A percentile compares a stretch with the other conserved stretches of the same genome.
Conservation (phyloP, 2,329 filamentous ascomycete genomes). For the Talaromyces sp. region DNA sequence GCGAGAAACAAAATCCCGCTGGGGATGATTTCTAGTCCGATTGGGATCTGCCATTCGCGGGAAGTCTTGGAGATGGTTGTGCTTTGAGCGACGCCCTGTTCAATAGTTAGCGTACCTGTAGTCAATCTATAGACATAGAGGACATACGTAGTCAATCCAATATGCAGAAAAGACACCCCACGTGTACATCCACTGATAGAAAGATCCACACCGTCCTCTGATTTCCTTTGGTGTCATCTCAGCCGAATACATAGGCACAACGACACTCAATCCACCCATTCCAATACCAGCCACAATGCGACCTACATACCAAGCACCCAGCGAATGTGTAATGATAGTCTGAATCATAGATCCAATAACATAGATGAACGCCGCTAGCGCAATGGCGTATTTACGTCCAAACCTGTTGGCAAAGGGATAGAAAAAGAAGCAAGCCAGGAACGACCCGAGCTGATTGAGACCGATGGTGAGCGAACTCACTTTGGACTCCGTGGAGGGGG, state of each 20-base stretch:
- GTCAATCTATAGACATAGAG: neutral
- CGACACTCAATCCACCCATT: conserved; percentile 41
- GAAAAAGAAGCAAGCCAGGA: conserved; percentile 48
- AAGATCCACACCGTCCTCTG: conserved; percentile 45
- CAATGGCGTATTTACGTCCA: conserved; percentile 43
- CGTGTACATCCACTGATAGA: conserved; percentile 50
- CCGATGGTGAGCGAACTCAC: conserved; percentile 46
- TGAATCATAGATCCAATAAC: conserved; percentile 43
- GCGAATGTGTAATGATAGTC: conserved; percentile 42
- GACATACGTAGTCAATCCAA: conserved; percentile 47
- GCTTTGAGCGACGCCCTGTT: neutral
- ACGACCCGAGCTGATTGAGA: conserved; percentile 49
- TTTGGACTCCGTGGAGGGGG: conserved; percentile 33
- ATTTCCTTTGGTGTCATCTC: conserved; percentile 44
- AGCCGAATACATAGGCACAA: conserved; percentile 38
- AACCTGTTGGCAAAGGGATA: conserved; percentile 44
- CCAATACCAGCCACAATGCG: conserved; percentile 45
- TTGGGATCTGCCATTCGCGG: neutral
- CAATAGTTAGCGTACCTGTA: neutral
- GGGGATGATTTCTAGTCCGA: neutral
- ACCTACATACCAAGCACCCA: conserved; percentile 44
- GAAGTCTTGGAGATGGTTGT: neutral
- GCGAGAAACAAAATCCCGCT: neutral
- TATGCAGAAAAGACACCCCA: conserved; percentile 49
- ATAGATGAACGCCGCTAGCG: conserved; percentile 44